Conservation (phyloP, 257 asterid genomes). For the Jasminum sambac region DNA sequence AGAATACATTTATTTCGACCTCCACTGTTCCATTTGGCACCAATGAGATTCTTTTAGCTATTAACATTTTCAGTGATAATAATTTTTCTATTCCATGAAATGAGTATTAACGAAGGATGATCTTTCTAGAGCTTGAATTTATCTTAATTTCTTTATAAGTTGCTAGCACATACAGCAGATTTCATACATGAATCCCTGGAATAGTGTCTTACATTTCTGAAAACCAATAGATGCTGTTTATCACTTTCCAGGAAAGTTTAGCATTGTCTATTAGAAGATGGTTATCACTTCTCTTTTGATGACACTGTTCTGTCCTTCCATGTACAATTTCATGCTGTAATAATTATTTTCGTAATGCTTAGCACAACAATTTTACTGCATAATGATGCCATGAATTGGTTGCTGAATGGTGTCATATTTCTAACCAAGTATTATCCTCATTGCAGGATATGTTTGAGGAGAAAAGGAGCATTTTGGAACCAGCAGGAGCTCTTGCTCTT, state of each 20-base stretch:
- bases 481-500: constrained; percentile 96
- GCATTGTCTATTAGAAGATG: neutral
- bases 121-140: constrained; percentile 6
- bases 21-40: neutral
- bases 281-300: neutral
- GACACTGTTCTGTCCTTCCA: neutral
- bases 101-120: neutral
- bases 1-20: constrained; percentile 11
- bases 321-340: neutral
- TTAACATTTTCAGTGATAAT: neutral
- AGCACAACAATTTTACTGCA: neutral
- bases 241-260: neutral
- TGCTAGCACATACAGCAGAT: neutral
- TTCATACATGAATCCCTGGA: neutral
- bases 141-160: constrained; percentile 1
- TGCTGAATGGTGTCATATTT: neutral
- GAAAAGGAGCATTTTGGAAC: constrained; percentile 93
- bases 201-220: neutral
- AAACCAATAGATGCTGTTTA: neutral
- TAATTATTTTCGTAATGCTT: neutral
- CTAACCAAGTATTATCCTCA: constrained; percentile 20
- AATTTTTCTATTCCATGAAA: neutral
- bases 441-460: constrained; percentile 95
- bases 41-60: neutral
- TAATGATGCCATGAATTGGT: neutral